phyloP scores from a whole-genome alignment of 352 stramenopile species.

The Pythium aristosporum region DNA sequence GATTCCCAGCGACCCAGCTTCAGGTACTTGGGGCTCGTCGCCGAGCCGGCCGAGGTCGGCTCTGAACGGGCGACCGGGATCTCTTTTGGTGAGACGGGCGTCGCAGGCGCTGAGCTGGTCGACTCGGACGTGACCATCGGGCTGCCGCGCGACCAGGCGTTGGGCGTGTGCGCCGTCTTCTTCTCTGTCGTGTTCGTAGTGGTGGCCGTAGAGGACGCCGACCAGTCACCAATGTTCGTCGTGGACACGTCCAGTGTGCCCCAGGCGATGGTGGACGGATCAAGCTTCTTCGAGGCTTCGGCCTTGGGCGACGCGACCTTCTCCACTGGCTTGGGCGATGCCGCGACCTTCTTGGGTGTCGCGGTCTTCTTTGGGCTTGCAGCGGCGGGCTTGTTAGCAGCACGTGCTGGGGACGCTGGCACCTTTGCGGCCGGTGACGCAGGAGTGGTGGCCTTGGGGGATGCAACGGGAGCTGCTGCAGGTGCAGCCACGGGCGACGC shows the following conservation, averaged over 20 bases:
- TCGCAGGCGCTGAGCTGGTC: conserved; percentile 43
- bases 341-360: conserved; percentile 25
- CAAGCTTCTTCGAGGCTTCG: conserved; percentile 32
- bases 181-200: conserved; percentile 36
- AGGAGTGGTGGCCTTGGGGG: conserved; percentile 3
- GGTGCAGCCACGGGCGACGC: conserved; percentile 2
- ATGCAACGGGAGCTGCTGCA: not conserved
- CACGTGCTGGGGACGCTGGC: not conserved
- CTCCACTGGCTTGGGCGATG: conserved; percentile 22
- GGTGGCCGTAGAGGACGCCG: conserved; percentile 26
- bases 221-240: conserved; percentile 62
- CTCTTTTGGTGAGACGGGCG: conserved; percentile 67
- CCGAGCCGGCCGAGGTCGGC: conserved; percentile 31
- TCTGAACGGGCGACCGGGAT: conserved; percentile 45
- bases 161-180: conserved; percentile 54
- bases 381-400: conserved; percentile 2
- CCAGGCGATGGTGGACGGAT: conserved; percentile 61
- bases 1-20: conserved; percentile 86
- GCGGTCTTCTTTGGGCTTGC: conserved; percentile 20
- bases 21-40: conserved; percentile 71
- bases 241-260: conserved; percentile 67
- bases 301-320: conserved; percentile 28
- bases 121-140: conserved; percentile 40
- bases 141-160: conserved; percentile 64
- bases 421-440: conserved; percentile 1